A percentile compares a stretch with the other conserved stretches of the same genome.
Conservation (phyloP, 2,329 filamentous ascomycete species). For the Coleophoma eucalyptorum region DNA sequence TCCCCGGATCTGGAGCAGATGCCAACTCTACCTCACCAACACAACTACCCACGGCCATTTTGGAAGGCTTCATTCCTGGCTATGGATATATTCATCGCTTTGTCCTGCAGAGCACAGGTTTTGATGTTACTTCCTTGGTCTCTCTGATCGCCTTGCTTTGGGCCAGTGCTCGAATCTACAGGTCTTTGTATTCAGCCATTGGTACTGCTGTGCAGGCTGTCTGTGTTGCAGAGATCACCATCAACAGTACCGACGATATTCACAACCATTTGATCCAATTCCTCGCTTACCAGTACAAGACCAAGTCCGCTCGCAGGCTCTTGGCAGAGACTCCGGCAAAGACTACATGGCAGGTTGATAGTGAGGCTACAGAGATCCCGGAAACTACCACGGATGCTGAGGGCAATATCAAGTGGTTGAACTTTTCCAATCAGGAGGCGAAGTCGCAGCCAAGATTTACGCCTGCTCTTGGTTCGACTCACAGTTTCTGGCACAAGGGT, state of each 20-base stretch:
- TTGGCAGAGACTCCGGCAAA: slow-evolving; percentile 52
- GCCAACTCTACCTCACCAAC: slow-evolving; percentile 14
- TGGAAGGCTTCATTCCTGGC: slow-evolving; percentile 27
- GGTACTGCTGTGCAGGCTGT: slow-evolving; percentile 38
- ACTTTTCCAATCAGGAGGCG: slow-evolving; percentile 56
- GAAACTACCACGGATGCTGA: slow-evolving; percentile 36
- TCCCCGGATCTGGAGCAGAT: slow-evolving; percentile 2
- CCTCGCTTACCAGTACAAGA: slow-evolving; percentile 47
- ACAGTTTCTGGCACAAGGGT: slow-evolving; percentile 50
- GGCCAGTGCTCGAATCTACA: slow-evolving; percentile 36
- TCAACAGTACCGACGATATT: slow-evolving; percentile 53
- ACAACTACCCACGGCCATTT: slow-evolving; percentile 10
- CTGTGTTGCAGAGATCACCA: slow-evolving; percentile 47
- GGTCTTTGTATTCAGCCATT: slow-evolving; percentile 30
- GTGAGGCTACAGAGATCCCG: slow-evolving; percentile 40
- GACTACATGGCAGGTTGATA: slow-evolving; percentile 47
- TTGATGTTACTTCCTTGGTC: slow-evolving; percentile 26
- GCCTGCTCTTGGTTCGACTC: slow-evolving; percentile 45
- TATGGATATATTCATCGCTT: slow-evolving; percentile 26
- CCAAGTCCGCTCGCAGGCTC: slow-evolving; percentile 46
- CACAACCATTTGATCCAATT: slow-evolving; percentile 56
- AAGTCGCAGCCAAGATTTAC: slow-evolving; percentile 48
- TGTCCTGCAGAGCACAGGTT: slow-evolving; percentile 20
- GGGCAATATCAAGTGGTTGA: slow-evolving; percentile 42
- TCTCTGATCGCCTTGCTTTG: slow-evolving; percentile 24